phyloP scores from a whole-genome alignment of 1,284 basidiomycete species.

The Melampsora abietis-canadensis region DNA sequence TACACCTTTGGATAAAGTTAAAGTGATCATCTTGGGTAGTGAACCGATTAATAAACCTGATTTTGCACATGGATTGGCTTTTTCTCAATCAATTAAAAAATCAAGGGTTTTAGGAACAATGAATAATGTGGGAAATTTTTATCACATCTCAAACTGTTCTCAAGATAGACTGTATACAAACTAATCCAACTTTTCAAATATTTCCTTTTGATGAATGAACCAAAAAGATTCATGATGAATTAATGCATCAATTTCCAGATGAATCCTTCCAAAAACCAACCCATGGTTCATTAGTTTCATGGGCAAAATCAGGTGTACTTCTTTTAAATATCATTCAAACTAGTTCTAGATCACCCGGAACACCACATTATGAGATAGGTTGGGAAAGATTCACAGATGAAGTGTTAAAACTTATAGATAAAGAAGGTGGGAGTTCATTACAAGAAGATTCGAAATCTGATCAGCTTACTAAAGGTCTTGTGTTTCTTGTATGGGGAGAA shows the following conservation, averaged over 20 bases:
- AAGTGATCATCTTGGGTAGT: slow-evolving; percentile 34
- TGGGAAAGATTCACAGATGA: slow-evolving; percentile 12
- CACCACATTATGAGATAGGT: slow-evolving; percentile 2
- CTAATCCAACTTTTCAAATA: too few species aligned
- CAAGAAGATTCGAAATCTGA: not conserved
- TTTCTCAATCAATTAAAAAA: slow-evolving; percentile 16
- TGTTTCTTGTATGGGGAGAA: slow-evolving; percentile 34
- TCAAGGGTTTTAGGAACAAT: slow-evolving; percentile 8
- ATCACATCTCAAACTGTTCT: too few species aligned
- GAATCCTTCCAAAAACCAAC: not conserved
- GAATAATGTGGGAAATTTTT: not conserved
- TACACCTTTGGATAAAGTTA: slow-evolving; percentile 29
- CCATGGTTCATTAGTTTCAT: slow-evolving; percentile 31
- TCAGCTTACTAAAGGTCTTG: slow-evolving; percentile 14
- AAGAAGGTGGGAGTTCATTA: slow-evolving; percentile 10
- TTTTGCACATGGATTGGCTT: slow-evolving; percentile 29
- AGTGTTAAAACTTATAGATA: slow-evolving; percentile 23
- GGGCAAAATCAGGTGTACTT: slow-evolving; percentile 24
- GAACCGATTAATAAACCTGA: not conserved
- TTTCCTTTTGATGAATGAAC: too few species aligned
- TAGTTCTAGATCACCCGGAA: not conserved
- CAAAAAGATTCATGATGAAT: slow-evolving; percentile 26
- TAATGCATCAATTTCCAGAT: slow-evolving; percentile 21
- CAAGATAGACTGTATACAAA: too few species aligned
- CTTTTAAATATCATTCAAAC: slow-evolving; percentile 25